phyloP scores from a whole-genome alignment of 345 rosid genomes.

The Bretschneidera sinensis region DNA sequence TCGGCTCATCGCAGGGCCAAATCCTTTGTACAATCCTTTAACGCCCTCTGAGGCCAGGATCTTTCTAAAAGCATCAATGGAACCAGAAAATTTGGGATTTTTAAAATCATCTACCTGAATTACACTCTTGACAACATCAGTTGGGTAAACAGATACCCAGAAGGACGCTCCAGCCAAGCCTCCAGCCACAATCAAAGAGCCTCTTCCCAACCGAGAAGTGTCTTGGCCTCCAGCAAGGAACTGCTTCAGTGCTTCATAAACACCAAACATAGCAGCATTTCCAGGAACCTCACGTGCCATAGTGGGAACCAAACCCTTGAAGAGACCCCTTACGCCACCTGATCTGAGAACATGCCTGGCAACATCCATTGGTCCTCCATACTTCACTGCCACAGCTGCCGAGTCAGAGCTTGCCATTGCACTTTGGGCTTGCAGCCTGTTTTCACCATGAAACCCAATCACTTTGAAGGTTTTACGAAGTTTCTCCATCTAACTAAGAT shows the following conservation, averaged over 20 bases:
- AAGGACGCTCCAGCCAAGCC: conserved; percentile 89
- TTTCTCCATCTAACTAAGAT: no score
- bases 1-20: conserved; percentile 92
- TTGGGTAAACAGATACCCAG: conserved; percentile 84
- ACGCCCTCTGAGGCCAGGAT: conserved; percentile 73
- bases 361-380: conserved; percentile 94
- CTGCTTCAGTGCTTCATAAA: conserved; percentile 75
- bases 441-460: conserved; percentile 1
- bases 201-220: conserved; percentile 85
- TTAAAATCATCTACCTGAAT: conserved; percentile 88
- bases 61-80: conserved; percentile 67
- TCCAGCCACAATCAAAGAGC: conserved; percentile 75
- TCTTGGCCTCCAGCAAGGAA: conserved; percentile 80
- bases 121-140: conserved; percentile 93
- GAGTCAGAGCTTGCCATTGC: conserved; percentile 49
- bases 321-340: conserved; percentile 77
- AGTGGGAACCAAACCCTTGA: conserved; percentile 93
- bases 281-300: conserved; percentile 94
- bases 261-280: conserved; percentile 87
- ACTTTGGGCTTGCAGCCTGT: conserved; percentile 96
- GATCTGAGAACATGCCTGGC: conserved; percentile 78
- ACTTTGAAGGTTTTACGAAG: background rate
- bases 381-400: conserved; percentile 58
- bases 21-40: conserved; percentile 94
- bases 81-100: conserved; percentile 73